Evolutionary conservation across 345 rosid species (phyloP).

Genomic region (Dipteronia dyeriana): DNA sequence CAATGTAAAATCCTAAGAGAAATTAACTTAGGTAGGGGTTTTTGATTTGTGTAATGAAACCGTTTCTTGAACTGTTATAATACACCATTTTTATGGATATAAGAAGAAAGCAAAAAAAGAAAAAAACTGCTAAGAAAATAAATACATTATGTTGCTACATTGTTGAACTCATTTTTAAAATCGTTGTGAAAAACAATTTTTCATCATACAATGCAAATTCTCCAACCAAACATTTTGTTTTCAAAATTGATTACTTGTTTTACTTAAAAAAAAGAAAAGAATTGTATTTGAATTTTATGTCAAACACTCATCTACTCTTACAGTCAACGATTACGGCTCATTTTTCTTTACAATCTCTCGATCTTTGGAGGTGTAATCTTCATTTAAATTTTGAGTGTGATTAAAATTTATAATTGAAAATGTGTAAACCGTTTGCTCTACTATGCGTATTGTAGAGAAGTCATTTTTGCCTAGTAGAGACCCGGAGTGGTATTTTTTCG

Average conservation of each 20-base stretch:
- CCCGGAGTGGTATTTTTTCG: slow-evolving; percentile 95
- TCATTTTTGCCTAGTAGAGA: slow-evolving; percentile 89
- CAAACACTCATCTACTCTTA: no score
- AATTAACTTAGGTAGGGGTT: neutral
- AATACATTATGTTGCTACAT: neutral
- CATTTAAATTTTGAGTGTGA: neutral
- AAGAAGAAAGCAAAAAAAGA: no score
- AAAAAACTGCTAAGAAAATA: no score
- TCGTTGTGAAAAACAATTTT: neutral
- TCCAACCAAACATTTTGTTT: no score
- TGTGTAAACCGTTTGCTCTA: neutral
- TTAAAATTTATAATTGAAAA: neutral
- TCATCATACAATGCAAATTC: no score
- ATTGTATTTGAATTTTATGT: no score
- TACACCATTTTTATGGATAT: neutral
- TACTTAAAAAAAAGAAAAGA: no score
- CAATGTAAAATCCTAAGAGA: neutral
- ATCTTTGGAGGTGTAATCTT: neutral
- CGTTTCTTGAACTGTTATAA: no score
- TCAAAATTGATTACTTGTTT: no score
- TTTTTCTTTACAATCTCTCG: neutral
- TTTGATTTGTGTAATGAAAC: no score
- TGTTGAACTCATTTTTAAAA: neutral
- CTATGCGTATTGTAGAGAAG: slow-evolving; percentile 48
- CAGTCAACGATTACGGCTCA: neutral